phyloP scores from a whole-genome alignment of 2,329 filamentous ascomycete species.

The Thielaviopsis musarum region DNA sequence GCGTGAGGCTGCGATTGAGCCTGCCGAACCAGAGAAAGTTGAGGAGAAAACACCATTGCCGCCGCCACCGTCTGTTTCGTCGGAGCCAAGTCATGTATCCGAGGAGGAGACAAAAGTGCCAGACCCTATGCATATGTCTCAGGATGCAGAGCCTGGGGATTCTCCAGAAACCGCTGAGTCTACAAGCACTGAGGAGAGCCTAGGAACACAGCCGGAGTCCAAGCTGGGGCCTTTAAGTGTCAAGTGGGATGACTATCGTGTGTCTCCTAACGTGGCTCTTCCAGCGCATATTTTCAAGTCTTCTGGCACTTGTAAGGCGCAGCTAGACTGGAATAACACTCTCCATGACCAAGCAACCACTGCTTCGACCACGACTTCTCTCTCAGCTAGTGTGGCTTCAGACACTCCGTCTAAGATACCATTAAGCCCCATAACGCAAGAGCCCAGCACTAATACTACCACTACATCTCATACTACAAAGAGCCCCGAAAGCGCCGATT shows the following conservation, averaged over 20 bases:
- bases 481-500: neutral
- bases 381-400: neutral
- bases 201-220: neutral
- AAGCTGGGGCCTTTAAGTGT: neutral
- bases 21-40: too few relatives aligned
- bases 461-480: neutral
- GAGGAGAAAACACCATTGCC: too few relatives aligned
- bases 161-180: neutral
- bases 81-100: too few relatives aligned
- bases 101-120: too few relatives aligned
- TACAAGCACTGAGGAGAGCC: neutral
- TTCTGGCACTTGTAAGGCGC: neutral
- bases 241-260: neutral
- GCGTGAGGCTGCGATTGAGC: neutral
- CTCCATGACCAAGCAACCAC: neutral
- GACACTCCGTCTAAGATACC: neutral
- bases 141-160: conserved; percentile 2
- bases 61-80: too few relatives aligned
- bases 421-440: neutral
- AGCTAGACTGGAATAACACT: neutral
- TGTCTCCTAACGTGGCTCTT: neutral
- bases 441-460: neutral
- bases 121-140: conserved; percentile 1
- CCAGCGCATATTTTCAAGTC: neutral
- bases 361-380: neutral